Percentiles rank a stretch among this genome's conserved stretches.
These are phyloP conservation scores for Gyromitra esculenta DNA, from an alignment of 2,329 filamentous ascomycete genomes.

Conservation along the genomic window DNA sequence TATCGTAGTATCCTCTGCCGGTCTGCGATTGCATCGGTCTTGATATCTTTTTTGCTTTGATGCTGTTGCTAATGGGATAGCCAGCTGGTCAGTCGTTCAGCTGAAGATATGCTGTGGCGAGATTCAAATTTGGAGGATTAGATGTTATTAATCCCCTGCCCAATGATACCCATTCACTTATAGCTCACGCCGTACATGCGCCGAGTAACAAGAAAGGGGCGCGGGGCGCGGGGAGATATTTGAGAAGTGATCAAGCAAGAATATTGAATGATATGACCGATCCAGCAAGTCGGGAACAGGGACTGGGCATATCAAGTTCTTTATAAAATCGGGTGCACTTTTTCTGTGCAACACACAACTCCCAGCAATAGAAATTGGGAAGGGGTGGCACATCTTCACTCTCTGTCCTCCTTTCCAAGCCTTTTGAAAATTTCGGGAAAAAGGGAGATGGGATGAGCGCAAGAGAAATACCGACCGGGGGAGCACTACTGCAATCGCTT, in stretches of 20 bases:
- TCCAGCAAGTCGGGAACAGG: constrained; percentile 37
- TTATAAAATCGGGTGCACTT: constrained; percentile 33
- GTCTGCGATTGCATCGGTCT: constrained; percentile 27
- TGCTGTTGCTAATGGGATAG: constrained; percentile 20
- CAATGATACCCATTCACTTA: constrained; percentile 21
- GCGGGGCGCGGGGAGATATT: constrained; percentile 5
- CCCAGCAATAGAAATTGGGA: constrained; percentile 10
- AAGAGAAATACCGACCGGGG: constrained; percentile 14
- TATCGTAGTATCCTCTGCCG: constrained; percentile 41
- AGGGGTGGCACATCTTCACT: constrained; percentile 24
- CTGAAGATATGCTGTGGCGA: constrained; percentile 23
- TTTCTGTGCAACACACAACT: constrained; percentile 27
- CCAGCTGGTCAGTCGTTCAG: constrained; percentile 7
- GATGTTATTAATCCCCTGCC: constrained; percentile 40
- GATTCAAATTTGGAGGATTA: constrained; percentile 2
- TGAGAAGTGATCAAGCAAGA: constrained; percentile 7
- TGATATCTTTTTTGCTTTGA: constrained; percentile 11
- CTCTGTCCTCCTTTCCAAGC: neutral
- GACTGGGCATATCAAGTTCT: constrained; percentile 43
- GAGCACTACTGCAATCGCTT: constrained; percentile 21
- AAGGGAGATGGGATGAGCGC: constrained; percentile 18
- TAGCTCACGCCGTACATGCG: constrained; percentile 36
- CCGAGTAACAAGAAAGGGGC: neutral
- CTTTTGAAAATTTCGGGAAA: constrained; percentile 18
- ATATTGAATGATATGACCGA: constrained; percentile 24